phyloP scores from a whole-genome alignment of 306 rosid genomes.

The Mimosa bimucronata region DNA sequence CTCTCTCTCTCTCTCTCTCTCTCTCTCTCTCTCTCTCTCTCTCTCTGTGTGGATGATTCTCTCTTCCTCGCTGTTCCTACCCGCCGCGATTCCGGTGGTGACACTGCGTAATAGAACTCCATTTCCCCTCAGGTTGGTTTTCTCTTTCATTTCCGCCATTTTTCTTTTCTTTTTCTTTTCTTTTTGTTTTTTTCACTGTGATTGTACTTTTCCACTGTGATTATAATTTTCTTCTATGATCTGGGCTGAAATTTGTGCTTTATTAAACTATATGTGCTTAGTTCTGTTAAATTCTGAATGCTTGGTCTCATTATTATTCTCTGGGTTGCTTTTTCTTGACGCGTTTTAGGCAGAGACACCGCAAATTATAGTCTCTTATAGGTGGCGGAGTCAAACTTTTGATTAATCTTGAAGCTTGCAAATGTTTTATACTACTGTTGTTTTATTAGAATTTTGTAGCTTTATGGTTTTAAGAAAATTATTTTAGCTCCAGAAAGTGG shows the following conservation, averaged over 20 bases:
- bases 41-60: conserved; percentile 8
- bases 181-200: no score
- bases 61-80: neutral
- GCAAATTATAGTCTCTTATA: neutral
- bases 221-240: neutral
- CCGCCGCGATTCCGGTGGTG: neutral
- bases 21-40: no score
- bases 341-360: neutral
- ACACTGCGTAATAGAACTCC: neutral
- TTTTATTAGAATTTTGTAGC: neutral
- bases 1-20: neutral
- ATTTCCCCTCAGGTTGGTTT: neutral
- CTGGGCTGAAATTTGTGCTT: neutral
- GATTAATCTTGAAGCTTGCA: neutral
- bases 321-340: neutral
- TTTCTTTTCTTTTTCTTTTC: neutral
- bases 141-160: neutral
- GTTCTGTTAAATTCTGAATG: neutral
- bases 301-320: neutral
- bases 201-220: neutral
- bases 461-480: neutral
- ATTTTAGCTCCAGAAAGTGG: neutral
- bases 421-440: neutral
- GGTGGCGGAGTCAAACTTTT: neutral
- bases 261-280: neutral